Evolutionary conservation across 208 protist species (phyloP), one percentile per base, ranked within the genome.

Genomic region (Leishmania major): DNA sequence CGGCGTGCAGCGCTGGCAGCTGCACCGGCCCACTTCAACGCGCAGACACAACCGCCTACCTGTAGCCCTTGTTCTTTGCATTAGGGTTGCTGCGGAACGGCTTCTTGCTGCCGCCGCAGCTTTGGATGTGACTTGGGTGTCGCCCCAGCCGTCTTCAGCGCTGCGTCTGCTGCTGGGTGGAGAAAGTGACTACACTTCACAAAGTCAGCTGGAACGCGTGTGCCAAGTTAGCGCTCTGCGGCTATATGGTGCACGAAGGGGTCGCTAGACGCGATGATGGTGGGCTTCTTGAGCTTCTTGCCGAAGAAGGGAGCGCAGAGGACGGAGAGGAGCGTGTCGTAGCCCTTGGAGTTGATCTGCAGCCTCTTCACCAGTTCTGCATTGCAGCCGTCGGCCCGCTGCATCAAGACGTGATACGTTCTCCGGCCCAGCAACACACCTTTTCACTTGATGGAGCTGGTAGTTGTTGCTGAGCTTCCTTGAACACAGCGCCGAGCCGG

Each of bases 351-450:
- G 6, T 25, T 0, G 13, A 88, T 78, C 10, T 81, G 57, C 57
- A 88, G 71, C 64, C 51, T 3, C 47, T 28, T 10, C 35, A 88
- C 77, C 25, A 84, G 66, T 80, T 37, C 53, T 49, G 31, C 8
- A 62, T 87, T 64, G 76, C 84, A 89, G 78, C 88, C 53, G 13
- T 88, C 60, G 19, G 81, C 85, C 19, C 82, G 81, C 60, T 88
- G 88, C 77, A 88, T 75, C 2, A 53, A 25, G 3, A 87, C 57
- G 31, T 70, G 62, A 35, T 80, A 53, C n/a, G 35, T 64, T 15
- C 70, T 60, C 4, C 59, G n/a, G 28, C 75, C 3, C 19, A 85
- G 71, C 70, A 82, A 37, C 45, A 80, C 73, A 3, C 62, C 80
- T 22, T 22, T 75, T 83, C 70, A 82, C 78, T 49, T 69, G 75